These are phyloP conservation scores for Cladorrhinum sp. DNA, from an alignment of 2,329 filamentous ascomycete genomes.

Conservation along the genomic window DNA sequence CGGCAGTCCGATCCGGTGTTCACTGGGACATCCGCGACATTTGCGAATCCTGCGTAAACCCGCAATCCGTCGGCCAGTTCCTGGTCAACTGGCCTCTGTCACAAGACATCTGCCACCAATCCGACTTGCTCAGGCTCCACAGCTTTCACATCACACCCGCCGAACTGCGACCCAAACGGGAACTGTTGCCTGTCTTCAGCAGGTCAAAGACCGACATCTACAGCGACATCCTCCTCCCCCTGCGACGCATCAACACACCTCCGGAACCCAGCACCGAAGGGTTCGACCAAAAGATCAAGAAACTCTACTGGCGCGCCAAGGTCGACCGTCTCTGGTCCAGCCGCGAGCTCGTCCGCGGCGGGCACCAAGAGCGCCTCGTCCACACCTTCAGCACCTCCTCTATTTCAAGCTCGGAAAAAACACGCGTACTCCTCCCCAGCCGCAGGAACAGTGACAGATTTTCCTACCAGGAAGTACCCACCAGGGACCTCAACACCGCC, in stretches of 20 bases:
- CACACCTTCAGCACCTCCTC: constrained; percentile 63
- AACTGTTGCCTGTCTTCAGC: constrained; percentile 73
- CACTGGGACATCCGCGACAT: constrained; percentile 63
- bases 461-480: constrained; percentile 53
- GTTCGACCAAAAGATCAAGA: constrained; percentile 62
- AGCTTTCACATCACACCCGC: constrained; percentile 68
- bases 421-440: constrained; percentile 56
- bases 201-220: constrained; percentile 70
- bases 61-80: constrained; percentile 66
- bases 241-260: constrained; percentile 44
- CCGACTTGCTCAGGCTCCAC: constrained; percentile 71
- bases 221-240: constrained; percentile 72
- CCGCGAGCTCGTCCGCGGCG: constrained; percentile 58
- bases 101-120: constrained; percentile 70
- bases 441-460: constrained; percentile 41
- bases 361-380: constrained; percentile 69
- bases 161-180: constrained; percentile 57
- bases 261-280: constrained; percentile 46
- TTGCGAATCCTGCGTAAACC: constrained; percentile 60
- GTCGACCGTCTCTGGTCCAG: constrained; percentile 52
- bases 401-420: constrained; percentile 41
- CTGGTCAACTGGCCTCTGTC: constrained; percentile 63
- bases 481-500: constrained; percentile 51
- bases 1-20: constrained; percentile 55
- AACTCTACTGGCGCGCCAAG: constrained; percentile 72